Conservation (phyloP, 441 rosid genomes). For the Gossypium gossypioides region DNA sequence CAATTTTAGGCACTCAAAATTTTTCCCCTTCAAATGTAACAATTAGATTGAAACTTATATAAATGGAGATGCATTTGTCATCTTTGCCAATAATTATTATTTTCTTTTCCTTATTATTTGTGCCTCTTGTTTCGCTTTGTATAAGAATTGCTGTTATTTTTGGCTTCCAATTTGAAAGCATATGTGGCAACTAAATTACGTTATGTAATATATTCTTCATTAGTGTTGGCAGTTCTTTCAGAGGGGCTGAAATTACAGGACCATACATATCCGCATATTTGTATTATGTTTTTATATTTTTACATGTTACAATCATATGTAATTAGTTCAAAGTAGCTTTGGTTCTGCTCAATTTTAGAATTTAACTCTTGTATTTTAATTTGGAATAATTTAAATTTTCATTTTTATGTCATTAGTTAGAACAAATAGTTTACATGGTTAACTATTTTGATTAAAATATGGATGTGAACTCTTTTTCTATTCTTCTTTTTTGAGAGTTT, state of each 20-base stretch:
- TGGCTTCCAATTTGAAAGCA: not conserved
- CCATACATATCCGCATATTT: not conserved
- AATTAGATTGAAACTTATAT: not conserved
- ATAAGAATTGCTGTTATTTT: not conserved
- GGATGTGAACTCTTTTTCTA: too few species aligned
- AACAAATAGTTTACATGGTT: too few species aligned
- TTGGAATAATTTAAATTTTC: too few species aligned
- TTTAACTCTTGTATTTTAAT: too few species aligned
- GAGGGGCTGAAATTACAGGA: not conserved
- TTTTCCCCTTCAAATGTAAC: not conserved
- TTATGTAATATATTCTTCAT: not conserved
- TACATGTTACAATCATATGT: not conserved
- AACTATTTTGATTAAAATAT: too few species aligned
- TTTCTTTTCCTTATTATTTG: not conserved
- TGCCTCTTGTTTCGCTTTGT: not conserved
- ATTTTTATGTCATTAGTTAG: too few species aligned
- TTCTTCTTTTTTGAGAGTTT: too few species aligned
- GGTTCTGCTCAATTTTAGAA: too few species aligned
- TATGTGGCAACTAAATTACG: not conserved
- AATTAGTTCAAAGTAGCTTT: too few species aligned
- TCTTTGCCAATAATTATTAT: not conserved
- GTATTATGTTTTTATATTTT: not conserved
- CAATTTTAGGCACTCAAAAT: slow-evolving; percentile 2
- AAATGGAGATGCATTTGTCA: not conserved
- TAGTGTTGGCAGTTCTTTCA: not conserved